Conservation (phyloP, 805 yeast genomes). For the Candida pini region DNA sequence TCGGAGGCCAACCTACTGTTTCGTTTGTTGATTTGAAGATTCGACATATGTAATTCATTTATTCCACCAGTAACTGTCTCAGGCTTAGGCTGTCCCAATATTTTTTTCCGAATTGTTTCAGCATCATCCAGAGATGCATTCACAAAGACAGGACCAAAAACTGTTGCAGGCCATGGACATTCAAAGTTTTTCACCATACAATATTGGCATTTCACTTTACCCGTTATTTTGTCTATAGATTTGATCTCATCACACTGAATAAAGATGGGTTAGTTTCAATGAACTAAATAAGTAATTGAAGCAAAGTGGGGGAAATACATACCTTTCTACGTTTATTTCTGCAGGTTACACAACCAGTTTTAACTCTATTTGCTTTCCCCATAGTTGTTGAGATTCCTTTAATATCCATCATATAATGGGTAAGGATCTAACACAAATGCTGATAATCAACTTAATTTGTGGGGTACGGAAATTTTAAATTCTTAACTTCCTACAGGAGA, state of each 20-base stretch:
- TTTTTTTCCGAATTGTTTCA: slow-evolving; percentile 5
- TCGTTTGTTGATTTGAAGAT: neutral
- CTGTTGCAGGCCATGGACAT: slow-evolving; percentile 8
- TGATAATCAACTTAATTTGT: no score
- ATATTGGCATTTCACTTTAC: slow-evolving; percentile 6
- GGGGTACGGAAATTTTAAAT: no score
- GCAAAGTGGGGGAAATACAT: neutral
- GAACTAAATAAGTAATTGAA: neutral
- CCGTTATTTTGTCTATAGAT: slow-evolving; percentile 4
- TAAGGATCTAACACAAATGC: no score
- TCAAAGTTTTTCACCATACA: slow-evolving; percentile 5
- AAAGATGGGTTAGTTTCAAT: neutral
- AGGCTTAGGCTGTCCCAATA: slow-evolving; percentile 2
- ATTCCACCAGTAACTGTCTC: slow-evolving; percentile 1
- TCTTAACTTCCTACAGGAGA: no score
- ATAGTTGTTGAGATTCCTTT: no score
- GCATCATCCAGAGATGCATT: slow-evolving; percentile 6
- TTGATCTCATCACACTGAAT: slow-evolving; percentile 9
- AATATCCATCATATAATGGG: no score
- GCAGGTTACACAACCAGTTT: slow-evolving; percentile 10
- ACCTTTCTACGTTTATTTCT: slow-evolving; percentile 7
- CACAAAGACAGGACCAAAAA: slow-evolving; percentile 7
- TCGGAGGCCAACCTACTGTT: neutral
- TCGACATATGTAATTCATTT: neutral
- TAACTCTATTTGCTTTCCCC: slow-evolving; percentile 6